Evolutionary conservation across 2,329 filamentous ascomycete species (phyloP), one percentile per base, ranked within the genome.

Genomic region (Arthrobotrys conoides): DNA sequence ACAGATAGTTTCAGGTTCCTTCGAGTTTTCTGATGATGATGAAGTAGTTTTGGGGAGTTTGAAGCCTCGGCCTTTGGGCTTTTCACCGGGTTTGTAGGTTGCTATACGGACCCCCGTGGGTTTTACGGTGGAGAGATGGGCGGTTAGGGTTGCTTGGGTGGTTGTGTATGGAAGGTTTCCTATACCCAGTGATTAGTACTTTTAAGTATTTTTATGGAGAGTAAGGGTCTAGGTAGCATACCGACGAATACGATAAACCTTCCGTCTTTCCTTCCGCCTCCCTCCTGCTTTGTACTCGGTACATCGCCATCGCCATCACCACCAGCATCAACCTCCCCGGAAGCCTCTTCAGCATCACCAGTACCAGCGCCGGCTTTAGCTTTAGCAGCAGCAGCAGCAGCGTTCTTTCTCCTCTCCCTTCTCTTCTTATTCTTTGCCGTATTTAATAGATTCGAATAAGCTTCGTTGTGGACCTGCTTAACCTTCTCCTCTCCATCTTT

Each of bases 91-190:
- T 81, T 90, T 90, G 82, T 92, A 89, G 69, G 90, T 92, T 63
- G 92, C 89, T 80, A 93, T 90, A 27, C 94, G 93, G 65, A 96
- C 87, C 0, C 88, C 88, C 68, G 86, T 88, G 14, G 93, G 93
- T 66, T 89, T 86, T 80, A 97, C 89, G 80, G 92, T 90, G 49
- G 90, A 88, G 84, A 97, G 97, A 87, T 97, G 94, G 71, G 89
- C 87, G 73, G 86, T 86, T 80, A 98, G 89, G 55, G 90, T 87
- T 67, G 89, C 89, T 65, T 88, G 87, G 5, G 91, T 97, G 44
- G 93, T 92, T 79, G 88, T 90, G 88, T 90, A 97, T 63, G 94
- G 94, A 3, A 98, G 91, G 86, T 97, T 97, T 84, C 94, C 93
- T 89, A 81, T 80, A 78, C 76, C 16, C 14, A 41, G 16, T 16